Evolutionary conservation across 805 yeast genomes (phyloP), one percentile per base, ranked within the genome.

Genomic region (Candida chilensis): DNA sequence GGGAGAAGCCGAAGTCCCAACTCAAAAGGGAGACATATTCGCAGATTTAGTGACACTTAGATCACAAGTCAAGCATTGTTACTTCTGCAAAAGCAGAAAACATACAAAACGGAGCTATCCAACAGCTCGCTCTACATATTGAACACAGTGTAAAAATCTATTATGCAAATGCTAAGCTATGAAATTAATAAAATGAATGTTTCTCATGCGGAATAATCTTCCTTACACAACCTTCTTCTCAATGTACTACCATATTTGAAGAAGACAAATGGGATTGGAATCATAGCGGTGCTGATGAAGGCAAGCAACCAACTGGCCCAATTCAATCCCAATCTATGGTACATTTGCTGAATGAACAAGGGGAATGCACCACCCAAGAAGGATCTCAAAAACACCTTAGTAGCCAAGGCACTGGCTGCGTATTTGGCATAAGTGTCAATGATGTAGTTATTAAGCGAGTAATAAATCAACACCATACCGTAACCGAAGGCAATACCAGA

Each of bases 321-420:
- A 39, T 77, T 78, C 31, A 82, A 57, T 4, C 90, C 90, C 45
- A 82, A 54, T 32, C 62, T 73, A 37, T 71, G 71, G 51, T 81
- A 82, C 90, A 82, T 81, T 54, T 80, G 90, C 22, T 76, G 73
- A n/a, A 82, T 74, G 49, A 82, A 81, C 41, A 82, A 60, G 36
- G 90, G 88, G 69, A 82, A 80, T 1, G 87, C 90, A 17, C 87
- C 90, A 61, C 92, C 94, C 45, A 87, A 88, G 14, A 86, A 81
- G 42, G 80, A 69, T 64, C 94, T 71, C 42, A 82, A 60, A 45
- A 82, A 81, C 18, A 81, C 90, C 49, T 82, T 82, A 4, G 90
- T 80, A 11, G 90, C 90, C 41, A 82, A 63, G 1, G 92, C 92
- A 35, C 78, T 67, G 6, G 92, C 86, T 4, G 90, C 88, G 47